Percentiles rank a stretch among this genome's conserved stretches.
These are phyloP conservation scores for Rhamnella rubrinervis DNA, from an alignment of 331 rosid species.

Conservation along the genomic window DNA sequence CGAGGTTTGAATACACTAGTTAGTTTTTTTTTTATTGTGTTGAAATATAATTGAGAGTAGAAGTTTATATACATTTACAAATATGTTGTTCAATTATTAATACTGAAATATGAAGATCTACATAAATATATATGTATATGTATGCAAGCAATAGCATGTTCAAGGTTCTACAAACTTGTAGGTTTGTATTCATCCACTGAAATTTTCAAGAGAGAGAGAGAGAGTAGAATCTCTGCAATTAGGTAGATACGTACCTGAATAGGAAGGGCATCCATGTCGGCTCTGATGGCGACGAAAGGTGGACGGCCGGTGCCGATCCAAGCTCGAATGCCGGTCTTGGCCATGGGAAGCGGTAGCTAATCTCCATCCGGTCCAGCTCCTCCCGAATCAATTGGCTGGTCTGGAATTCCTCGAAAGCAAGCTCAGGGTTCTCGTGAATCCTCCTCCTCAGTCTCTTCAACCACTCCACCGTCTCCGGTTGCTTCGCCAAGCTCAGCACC, in stretches of 20 bases:
- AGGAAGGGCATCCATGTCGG: slow-evolving; percentile 98
- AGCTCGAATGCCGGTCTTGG: slow-evolving; percentile 84
- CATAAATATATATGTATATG: no score
- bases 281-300: slow-evolving; percentile 87
- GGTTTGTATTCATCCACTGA: neutral
- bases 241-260: slow-evolving; percentile 55
- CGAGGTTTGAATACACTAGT: no score
- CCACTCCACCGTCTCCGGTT: slow-evolving; percentile 68
- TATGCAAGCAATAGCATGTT: neutral
- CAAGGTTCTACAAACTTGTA: neutral
- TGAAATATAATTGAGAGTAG: no score
- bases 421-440: slow-evolving; percentile 86
- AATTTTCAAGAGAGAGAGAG: neutral
- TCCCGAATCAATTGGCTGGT: slow-evolving; percentile 66
- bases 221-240: no score
- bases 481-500: slow-evolving; percentile 54
- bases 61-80: no score
- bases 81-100: no score
- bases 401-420: slow-evolving; percentile 87
- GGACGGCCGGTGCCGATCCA: slow-evolving; percentile 88
- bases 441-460: slow-evolving; percentile 57
- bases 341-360: slow-evolving; percentile 61
- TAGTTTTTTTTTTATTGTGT: no score
- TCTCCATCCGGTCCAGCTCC: slow-evolving; percentile 77
- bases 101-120: no score